Evolutionary conservation across 352 stramenopile species (phyloP), one percentile per base, ranked within the genome.

Genomic region (Phytopythium helicoides): DNA sequence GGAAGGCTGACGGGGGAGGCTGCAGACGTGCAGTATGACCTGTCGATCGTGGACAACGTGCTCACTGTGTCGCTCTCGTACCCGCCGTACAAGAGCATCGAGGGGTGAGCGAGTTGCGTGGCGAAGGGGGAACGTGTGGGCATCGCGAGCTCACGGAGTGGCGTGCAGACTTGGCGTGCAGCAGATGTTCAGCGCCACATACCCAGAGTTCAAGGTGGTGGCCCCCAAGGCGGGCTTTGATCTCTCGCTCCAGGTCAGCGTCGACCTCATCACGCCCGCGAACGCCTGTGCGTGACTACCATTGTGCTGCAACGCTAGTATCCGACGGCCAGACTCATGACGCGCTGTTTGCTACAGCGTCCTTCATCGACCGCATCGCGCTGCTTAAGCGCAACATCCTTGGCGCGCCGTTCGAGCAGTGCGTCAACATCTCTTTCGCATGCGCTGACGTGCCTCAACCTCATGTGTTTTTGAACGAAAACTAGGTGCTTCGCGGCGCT

Each of bases 311-410:
- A 52, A 23, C 25, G 33, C 4, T 21, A 7, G 16, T 16, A 6
- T 35, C 21, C 31, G 9, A 33, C 9, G 28, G 28, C 28, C 9
- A 9, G 11, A 9, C 28, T 50, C n/a, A 25, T 9, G 9, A 6
- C 42, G 21, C 31, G 41, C 51, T 36, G n/a, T 58, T 52, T 8
- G 15, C 0, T 1, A 11, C 40, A 94, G 84, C 66, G 8, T 86
- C 76, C 1, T 81, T 94, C 51, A 82, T 94, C 57, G 64, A 79
- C 18, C 81, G 81, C 37, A 66, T 94, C 37, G 81, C 84, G 10
- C 53, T 81, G 9, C 64, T 94, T n/a, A 94, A 94, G 76, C 76
- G 84, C 45, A 92, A 94, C 62, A 83, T 94, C 58, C 54, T 92
- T 23, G 64, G 71, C 4, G 79, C 84, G 14, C 84, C 81, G 1